Base-by-base conservation (phyloP, 140 eudicot genomes). In the Stevia rebaudiana region DNA sequence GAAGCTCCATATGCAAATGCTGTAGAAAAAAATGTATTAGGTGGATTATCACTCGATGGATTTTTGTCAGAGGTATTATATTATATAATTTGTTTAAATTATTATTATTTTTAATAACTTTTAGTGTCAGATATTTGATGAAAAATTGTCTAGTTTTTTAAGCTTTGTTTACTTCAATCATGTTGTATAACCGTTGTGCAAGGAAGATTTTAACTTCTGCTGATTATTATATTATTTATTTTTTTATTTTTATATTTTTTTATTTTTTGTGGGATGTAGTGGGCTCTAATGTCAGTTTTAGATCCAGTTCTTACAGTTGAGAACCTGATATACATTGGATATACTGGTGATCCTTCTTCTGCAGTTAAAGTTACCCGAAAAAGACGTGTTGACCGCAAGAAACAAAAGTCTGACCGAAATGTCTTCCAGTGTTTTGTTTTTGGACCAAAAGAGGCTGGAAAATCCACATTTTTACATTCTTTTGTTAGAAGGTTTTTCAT, bases 221-320 rank as follows among this genome's bases (percentile, higher is more conserved):
- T 76, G 37, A 61, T 59, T 30, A n/a, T n/a, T n/a, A n/a, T n/a
- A n/a, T n/a, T n/a, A n/a, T n/a, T n/a, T n/a, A n/a, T n/a, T n/a
- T n/a, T n/a, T n/a, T n/a, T n/a, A n/a, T n/a, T n/a, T n/a, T n/a
- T n/a, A n/a, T n/a, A n/a, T 15, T 19, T 44, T n/a, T n/a, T 15
- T 19, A 11, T 36, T 76, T n/a, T 28, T 41, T 52, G 49, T 37
- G n/a, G n/a, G n/a, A 35, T 81, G 84, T 85, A 92, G 98, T 92
- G 98, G 98, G 87, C 95, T 24, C 87, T 92, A 60, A 92, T 92
- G 98, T 83, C 98, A 25, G 82, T 88, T 73, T 62, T 86, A 43
- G 95, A 92, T 33, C 98, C 96, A 25, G 78, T 82, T 61, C 80
- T 75, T 55, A 85, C 89, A 61, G 89, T 92, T 71, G 98, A 92